Base-by-base conservation (phyloP, 2,329 filamentous ascomycete species). In the Neopestalotiopsis clavispora region DNA sequence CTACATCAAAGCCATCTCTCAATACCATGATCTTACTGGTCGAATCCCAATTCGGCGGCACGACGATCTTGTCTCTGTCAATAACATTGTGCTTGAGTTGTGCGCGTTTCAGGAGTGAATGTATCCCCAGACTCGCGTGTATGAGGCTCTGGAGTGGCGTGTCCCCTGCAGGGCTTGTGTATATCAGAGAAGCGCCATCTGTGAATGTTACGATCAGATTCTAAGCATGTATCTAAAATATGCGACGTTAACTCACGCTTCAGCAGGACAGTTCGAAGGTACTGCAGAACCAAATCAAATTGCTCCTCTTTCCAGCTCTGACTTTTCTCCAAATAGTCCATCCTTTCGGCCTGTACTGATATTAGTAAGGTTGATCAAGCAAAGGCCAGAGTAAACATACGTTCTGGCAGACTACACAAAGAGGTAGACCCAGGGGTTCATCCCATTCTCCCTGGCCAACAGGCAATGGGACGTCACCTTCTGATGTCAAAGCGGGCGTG, bases 1-100 rank as follows among this genome's bases (percentile, higher is more conserved):
- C 96, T 28, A 97, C 93, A 73, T 98, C 94, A 75, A 98, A 98
- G 0, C 91, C 93, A 77, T 97, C 96, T 67, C 94, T 90, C 34
- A 98, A 85, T 59, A 98, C 94, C 57, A 95, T 89, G 70, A 99
- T 98, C 82, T 98, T 99, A 69, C 94, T 95, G 93, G 94, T 98
- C 0, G 95, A 98, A 80, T 99, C 96, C 96, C 96, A 99, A 79
- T 98, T 98, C 17, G 95, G 92, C 1, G 95, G 95, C 0, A 99
- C 93, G 4, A 98, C 86, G 67, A 99, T 95, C 85, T 97, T 97
- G 80, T 97, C 95, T 69, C 95, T 89, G 81, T 96, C 96, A 73
- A 97, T 96, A 70, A 97, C 93, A 75, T 97, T 97, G 78, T 95
- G 92, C 81, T 94, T 96, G 30, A 97, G 86, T 30, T 92, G 89